phyloP scores from a whole-genome alignment of 129 eudicot genomes.

The Smallanthus sonchifolius region DNA sequence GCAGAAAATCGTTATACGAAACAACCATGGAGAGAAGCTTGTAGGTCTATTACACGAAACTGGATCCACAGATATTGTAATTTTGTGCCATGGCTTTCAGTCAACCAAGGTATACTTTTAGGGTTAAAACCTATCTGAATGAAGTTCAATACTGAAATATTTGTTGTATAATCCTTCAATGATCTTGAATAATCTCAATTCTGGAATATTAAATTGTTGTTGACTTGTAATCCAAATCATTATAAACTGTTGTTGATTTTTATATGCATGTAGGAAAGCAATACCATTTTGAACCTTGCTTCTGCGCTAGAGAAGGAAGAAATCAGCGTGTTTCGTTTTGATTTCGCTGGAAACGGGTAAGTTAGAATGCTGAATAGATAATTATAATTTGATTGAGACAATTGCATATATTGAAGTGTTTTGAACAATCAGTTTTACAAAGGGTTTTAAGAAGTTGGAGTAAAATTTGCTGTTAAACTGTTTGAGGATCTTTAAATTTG shows the following conservation, averaged over 20 bases:
- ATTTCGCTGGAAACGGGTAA: constrained; percentile 90
- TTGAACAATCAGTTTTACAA: background rate
- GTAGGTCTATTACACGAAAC: constrained; percentile 72
- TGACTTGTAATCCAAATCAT: background rate
- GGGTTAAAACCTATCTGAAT: too few species aligned
- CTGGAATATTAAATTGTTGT: background rate
- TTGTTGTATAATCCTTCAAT: background rate
- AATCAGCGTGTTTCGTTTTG: constrained; percentile 66
- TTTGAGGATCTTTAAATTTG: background rate
- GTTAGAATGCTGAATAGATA: background rate
- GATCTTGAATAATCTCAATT: background rate
- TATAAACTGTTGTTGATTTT: constrained; percentile 8
- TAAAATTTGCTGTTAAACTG: background rate
- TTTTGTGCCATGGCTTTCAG: constrained; percentile 77
- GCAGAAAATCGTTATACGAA: constrained; percentile 44
- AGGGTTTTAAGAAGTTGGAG: background rate
- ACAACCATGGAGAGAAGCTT: constrained; percentile 64
- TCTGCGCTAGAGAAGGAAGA: constrained; percentile 63
- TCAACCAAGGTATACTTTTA: constrained; percentile 50
- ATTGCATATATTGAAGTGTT: background rate
- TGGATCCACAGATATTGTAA: constrained; percentile 56
- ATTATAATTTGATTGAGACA: background rate
- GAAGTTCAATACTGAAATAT: background rate
- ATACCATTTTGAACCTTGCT: constrained; percentile 40
- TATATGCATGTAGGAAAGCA: constrained; percentile 39